Conservation (phyloP, 805 yeast species). For the Wickerhamomyces chaumierensis region DNA sequence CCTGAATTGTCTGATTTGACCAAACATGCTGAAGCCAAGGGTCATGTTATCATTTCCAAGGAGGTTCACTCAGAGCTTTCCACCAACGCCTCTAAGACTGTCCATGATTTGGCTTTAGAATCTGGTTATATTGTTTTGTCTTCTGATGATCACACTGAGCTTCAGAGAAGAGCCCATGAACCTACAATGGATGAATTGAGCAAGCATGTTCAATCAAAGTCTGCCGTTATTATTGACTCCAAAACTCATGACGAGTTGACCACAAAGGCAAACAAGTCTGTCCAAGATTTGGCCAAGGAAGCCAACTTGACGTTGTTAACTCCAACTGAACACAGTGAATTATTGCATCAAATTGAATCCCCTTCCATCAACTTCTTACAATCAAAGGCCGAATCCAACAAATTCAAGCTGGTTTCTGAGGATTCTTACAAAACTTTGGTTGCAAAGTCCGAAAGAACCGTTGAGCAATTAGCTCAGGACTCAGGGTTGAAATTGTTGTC, state of each 20-base stretch:
- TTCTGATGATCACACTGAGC: constrained; percentile 6
- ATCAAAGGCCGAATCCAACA: constrained; percentile 4
- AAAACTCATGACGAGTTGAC: constrained; percentile 1
- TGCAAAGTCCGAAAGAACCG: constrained; percentile 11
- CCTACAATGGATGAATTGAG: constrained; percentile 6
- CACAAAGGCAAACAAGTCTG: constrained; percentile 5
- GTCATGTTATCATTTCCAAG: constrained; percentile 9
- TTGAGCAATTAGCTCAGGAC: constrained; percentile 17
- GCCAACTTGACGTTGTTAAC: constrained; percentile 17
- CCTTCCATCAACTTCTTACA: constrained; percentile 16
- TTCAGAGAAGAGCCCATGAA: constrained; percentile 1
- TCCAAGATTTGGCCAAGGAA: constrained; percentile 12
- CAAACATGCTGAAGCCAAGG: constrained; percentile 5
- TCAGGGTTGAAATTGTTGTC: constrained; percentile 13
- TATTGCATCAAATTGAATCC: constrained; percentile 12
- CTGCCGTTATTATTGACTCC: not conserved
- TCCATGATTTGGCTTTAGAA: constrained; percentile 17
- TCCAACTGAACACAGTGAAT: constrained; percentile 9
- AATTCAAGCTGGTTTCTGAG: constrained; percentile 7
- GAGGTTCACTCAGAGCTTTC: constrained; percentile 4
- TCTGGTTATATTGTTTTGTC: constrained; percentile 6
- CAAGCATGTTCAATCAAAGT: constrained; percentile 6
- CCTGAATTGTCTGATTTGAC: constrained; percentile 5
- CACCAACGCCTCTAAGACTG: constrained; percentile 10
- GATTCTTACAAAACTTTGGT: constrained; percentile 6